phyloP scores from a whole-genome alignment of 2,329 filamentous ascomycete species.

The Botryotinia globosa region DNA sequence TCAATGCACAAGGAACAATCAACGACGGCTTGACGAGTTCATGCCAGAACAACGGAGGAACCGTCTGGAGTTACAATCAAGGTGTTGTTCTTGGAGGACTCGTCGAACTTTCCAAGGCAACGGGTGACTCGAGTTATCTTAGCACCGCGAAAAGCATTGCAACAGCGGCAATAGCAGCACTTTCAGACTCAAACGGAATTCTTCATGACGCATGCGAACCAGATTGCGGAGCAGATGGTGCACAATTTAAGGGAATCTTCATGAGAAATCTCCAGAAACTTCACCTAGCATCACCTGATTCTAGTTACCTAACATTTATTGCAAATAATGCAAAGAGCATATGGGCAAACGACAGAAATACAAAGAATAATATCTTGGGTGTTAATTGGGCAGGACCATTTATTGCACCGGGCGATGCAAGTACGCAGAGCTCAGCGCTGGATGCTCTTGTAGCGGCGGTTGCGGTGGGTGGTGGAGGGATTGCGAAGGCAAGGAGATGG shows the following conservation, averaged over 20 bases:
- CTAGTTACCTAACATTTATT: constrained; percentile 54
- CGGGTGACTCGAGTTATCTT: constrained; percentile 42
- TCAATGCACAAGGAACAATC: constrained; percentile 47
- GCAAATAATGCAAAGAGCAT: constrained; percentile 62
- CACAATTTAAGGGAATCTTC: constrained; percentile 73
- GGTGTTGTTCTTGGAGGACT: constrained; percentile 59
- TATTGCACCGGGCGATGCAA: constrained; percentile 48
- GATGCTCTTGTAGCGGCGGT: constrained; percentile 64
- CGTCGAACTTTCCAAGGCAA: constrained; percentile 55
- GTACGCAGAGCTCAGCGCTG: constrained; percentile 63
- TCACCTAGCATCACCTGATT: constrained; percentile 45
- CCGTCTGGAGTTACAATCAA: constrained; percentile 56
- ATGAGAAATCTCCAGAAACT: constrained; percentile 61
- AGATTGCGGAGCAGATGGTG: constrained; percentile 47
- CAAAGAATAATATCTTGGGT: constrained; percentile 48
- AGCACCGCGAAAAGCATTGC: constrained; percentile 53
- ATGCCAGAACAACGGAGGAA: constrained; percentile 49
- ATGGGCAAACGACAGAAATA: constrained; percentile 57
- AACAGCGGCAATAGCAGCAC: constrained; percentile 48
- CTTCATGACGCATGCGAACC: constrained; percentile 54
- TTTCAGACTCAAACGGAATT: constrained; percentile 48
- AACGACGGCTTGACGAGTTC: constrained; percentile 51
- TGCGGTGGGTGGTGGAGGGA: constrained; percentile 23
- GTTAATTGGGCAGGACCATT: constrained; percentile 64
- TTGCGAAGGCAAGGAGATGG: neutral